Evolutionary conservation across 1,139 yeast genomes (phyloP), one percentile per base, ranked within the genome.

Genomic region (Saccharomyces pastorianus): DNA sequence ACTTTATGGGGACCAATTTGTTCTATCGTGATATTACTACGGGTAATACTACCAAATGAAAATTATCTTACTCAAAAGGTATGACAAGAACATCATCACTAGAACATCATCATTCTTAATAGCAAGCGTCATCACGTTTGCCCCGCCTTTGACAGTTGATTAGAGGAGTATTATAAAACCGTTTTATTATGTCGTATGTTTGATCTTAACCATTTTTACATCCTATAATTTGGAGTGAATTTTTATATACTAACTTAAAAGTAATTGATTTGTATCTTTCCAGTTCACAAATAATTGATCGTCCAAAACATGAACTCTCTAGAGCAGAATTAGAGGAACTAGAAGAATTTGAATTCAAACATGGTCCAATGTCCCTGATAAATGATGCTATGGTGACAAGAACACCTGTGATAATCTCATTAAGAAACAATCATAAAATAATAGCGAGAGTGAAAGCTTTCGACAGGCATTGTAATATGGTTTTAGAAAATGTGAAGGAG

Each of bases 401-500:
- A 56, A 78, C 85, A 2, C 90, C 91, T 28, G 88, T 95, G 4
- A 81, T 93, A 55, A 88, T 93, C 61, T 88, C 96, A 28, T 82
- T 96, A 59, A 80, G 99, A 65, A 93, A 93, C 69, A 91, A 91
- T 71, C 96, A 90, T 67, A 93, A 93, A 71, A 77, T 93, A 49
- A 79, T 93, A 29, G 97, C 93, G 1, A 82, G 88, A 61, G 95
- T 93, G 51, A 87, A 88, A 67, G 98, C 98, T 0, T 95, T 90
- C 69, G 99, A 93, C 69, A 83, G 97, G 65, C 99, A 93, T 71
- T 86, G 96, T 59, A 93, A 93, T 69, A 82, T 93, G 86, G 85
- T 93, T 7, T 74, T 93, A 61, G 97, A 89, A 65, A 89, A 90
- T 64, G 98, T 93, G 47, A 89, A 88, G 68, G 99, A 93, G 67